These are phyloP conservation scores for Hypoxylon subgilvum DNA, from an alignment of 495 filamentous ascomycete species.

Conservation along the genomic window DNA sequence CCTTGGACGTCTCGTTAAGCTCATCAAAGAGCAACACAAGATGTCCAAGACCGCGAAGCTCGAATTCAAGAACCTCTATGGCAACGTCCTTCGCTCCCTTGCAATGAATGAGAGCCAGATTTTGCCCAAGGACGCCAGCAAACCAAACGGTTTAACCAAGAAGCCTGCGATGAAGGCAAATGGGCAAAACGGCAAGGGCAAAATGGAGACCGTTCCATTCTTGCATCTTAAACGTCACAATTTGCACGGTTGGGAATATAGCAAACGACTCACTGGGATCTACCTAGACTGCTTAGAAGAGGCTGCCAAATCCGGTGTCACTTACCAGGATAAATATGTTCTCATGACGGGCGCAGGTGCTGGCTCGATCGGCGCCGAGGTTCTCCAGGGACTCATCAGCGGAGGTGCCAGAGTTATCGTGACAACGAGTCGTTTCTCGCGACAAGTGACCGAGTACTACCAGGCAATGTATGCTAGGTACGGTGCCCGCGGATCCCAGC, in stretches of 20 bases:
- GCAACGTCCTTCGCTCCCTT: conserved; percentile 87
- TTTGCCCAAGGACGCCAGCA: conserved; percentile 78
- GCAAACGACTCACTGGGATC: conserved; percentile 91
- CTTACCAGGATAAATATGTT: conserved; percentile 92
- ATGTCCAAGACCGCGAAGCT: conserved; percentile 92
- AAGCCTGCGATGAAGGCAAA: conserved; percentile 69
- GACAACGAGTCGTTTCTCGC: conserved; percentile 94
- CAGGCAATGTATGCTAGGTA: conserved; percentile 96
- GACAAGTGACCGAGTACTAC: conserved; percentile 98
- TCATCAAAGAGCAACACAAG: conserved; percentile 96
- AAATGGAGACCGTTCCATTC: conserved; percentile 97
- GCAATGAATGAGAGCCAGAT: conserved; percentile 98
- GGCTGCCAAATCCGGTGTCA: conserved; percentile 83
- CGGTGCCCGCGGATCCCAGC: conserved; percentile 90
- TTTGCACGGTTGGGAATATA: conserved; percentile 97
- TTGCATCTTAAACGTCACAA: conserved; percentile 94
- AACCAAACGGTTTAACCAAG: conserved; percentile 63
- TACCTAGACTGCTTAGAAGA: conserved; percentile 92
- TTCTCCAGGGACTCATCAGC: conserved; percentile 93
- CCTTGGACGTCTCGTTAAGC: conserved; percentile 89
- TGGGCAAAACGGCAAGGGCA: conserved; percentile 72
- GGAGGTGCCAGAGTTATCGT: conserved; percentile 96
- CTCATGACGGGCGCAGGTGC: conserved; percentile 98
- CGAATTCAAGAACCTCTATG: conserved; percentile 93
- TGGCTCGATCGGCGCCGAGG: conserved; percentile 97